Base-by-base conservation (phyloP, 176 grass and related monocot species). In the Zoysia pacifica region DNA sequence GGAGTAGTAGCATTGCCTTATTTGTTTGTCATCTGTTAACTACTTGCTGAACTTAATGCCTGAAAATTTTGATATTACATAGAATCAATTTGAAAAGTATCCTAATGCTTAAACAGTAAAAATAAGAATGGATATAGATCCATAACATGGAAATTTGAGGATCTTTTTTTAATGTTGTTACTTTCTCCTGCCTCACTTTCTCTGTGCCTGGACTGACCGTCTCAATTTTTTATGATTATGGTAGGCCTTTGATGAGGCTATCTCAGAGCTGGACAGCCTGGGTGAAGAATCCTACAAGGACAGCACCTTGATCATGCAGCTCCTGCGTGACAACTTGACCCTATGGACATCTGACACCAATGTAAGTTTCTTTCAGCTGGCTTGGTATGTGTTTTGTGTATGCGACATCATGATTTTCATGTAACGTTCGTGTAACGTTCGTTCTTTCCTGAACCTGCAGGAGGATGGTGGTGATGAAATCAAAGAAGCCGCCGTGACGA, bases 221-320 rank as follows among this genome's bases (percentile, higher is more conserved):
- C 50, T 52, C 3, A 52, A 55, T 20, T 11, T 56, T 73, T 13
- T 0, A 60, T 70, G 48, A 58, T 47, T 72, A 3, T 51, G 5
- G 3, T 39, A 97, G 93, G 93, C 93, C 37, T 97, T 97, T 76
- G 93, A 97, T 84, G 93, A 96, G 67, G 93, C 93, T 20, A 96
- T 96, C 40, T 92, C 93, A 53, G 93, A 96, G 75, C 82, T 96
- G 50, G 93, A 96, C 83, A 96, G 89, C 67, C 84, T 96, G 82
- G 93, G 93, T 5, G 93, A 96, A 85, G 93, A 96, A 74, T 96
- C 93, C 38, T 96, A 96, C 93, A 96, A 96, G 79, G 93, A 96
- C 87, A 92, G 90, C 82, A 96, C 93, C 67, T 70, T 96, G 85
- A 96, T 96, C 60, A 96, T 96, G 93, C 93, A 96, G 67, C 93